A percentile compares a stretch with the other conserved stretches of the same genome.
Conservation (phyloP, 2,329 filamentous ascomycete species). For the Curvularia verruculosa region DNA sequence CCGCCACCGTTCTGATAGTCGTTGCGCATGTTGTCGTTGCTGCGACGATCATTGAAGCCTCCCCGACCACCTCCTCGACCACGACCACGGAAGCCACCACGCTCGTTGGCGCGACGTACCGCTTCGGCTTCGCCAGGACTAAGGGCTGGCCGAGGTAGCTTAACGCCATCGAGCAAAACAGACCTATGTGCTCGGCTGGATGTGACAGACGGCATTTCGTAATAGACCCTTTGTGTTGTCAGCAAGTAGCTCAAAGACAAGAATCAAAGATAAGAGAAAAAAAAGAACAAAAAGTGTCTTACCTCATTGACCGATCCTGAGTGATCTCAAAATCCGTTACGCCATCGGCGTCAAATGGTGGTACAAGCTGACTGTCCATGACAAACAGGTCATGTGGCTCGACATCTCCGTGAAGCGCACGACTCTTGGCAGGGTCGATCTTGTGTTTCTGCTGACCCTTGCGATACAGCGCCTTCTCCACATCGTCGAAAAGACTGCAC, state of each 20-base stretch:
- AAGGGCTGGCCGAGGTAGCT: conserved; percentile 73
- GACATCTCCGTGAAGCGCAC: conserved; percentile 79
- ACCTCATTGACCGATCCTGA: conserved; percentile 78
- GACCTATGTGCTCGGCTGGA: conserved; percentile 79
- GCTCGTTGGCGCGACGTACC: conserved; percentile 70
- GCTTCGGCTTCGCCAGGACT: conserved; percentile 68
- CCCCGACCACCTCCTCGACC: conserved; percentile 25
- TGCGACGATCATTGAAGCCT: conserved; percentile 46
- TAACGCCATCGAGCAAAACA: conserved; percentile 86
- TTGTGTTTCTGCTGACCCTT: conserved; percentile 71
- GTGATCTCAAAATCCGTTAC: conserved; percentile 38
- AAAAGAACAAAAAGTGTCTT: conserved; percentile 46
- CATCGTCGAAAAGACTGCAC: conserved; percentile 84
- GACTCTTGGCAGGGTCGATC: conserved; percentile 75
- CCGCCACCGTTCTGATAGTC: conserved; percentile 34
- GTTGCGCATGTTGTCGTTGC: conserved; percentile 9
- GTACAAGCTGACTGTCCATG: conserved; percentile 80
- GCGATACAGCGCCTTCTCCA: conserved; percentile 86
- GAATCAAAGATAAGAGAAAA: too few relatives aligned
- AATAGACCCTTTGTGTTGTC: conserved; percentile 70
- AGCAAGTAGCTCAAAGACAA: conserved; percentile 23
- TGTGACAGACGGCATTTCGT: conserved; percentile 74
- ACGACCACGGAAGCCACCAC: conserved; percentile 47
- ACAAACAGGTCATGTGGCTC: conserved; percentile 84
- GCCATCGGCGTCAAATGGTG: conserved; percentile 71